phyloP scores from a whole-genome alignment of 495 filamentous ascomycete species.

The Pyrenopolyporus hunteri region DNA sequence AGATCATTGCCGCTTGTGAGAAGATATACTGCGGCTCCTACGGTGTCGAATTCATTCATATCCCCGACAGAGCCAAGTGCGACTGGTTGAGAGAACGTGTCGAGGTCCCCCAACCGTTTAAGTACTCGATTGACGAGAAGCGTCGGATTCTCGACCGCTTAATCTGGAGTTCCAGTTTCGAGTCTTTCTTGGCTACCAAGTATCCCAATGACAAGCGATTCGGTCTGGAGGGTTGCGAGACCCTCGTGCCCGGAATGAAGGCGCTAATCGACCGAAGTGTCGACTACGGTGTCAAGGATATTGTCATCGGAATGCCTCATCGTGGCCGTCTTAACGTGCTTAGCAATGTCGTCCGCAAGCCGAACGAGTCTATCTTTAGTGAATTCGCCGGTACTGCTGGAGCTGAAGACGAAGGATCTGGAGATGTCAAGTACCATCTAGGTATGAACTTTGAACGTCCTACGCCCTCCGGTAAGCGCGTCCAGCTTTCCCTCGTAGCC shows the following conservation, averaged over 20 bases:
- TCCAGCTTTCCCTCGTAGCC: slow-evolving; percentile 96
- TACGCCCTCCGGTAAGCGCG: slow-evolving; percentile 96
- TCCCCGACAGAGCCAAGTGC: slow-evolving; percentile 95
- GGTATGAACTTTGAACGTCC: slow-evolving; percentile 99
- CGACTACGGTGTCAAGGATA: slow-evolving; percentile 97
- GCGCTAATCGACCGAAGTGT: slow-evolving; percentile 97
- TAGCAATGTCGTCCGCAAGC: slow-evolving; percentile 97
- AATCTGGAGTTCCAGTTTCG: slow-evolving; percentile 98
- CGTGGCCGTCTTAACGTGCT: slow-evolving; percentile 97
- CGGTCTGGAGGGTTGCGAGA: slow-evolving; percentile 95
- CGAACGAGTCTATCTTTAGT: slow-evolving; percentile 99
- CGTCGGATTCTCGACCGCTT: slow-evolving; percentile 94
- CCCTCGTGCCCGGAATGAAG: slow-evolving; percentile 98
- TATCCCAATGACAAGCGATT: slow-evolving; percentile 99
- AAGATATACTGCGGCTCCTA: slow-evolving; percentile 95
- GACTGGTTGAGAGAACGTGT: slow-evolving; percentile 96
- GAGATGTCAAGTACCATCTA: slow-evolving; percentile 98
- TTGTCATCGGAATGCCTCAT: slow-evolving; percentile 99
- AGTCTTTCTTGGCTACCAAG: slow-evolving; percentile 91
- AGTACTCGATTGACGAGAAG: slow-evolving; percentile 96
- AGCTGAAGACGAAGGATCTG: slow-evolving; percentile 92
- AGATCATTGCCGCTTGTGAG: slow-evolving; percentile 93
- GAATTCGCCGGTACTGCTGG: slow-evolving; percentile 92
- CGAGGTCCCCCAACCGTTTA: slow-evolving; percentile 92
- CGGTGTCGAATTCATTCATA: slow-evolving; percentile 98